Base-by-base conservation (phyloP, 1,139 yeast species). In the Hanseniaspora sp. region DNA sequence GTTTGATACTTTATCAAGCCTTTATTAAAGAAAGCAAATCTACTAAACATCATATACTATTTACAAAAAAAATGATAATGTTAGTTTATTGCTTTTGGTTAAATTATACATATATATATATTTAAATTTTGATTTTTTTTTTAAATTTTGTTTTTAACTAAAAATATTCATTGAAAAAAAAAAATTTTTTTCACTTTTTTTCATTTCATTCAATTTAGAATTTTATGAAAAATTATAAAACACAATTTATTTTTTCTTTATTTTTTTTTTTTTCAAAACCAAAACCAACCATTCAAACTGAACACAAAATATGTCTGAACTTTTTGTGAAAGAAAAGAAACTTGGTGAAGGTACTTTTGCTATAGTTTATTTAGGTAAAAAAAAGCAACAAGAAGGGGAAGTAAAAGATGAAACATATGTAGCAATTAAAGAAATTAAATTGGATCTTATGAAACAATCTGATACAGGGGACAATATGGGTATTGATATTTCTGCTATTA, bases 311-410 rank as follows among this genome's bases (percentile, higher is more conserved):
- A 43, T 46, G 23, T 33, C 48, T 1, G 54, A 51, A 8, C 23
- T 39, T 9, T 54, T 49, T 13, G 33, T 43, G 1, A 54, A 54
- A 68, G 95, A 86, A 57, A 80, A 78, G 61, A 90, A 90, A 67
- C 96, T 92, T 31, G 98, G 98, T 65, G 99, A 94, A 71, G 99
- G 99, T 70, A 94, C 99, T 0, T 94, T 92, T 73, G 99, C 98
- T 47, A 95, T 90, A 56, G 99, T 94, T 2, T 92, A 85, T 64
- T 74, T 92, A 17, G 97, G 96, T 0, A 77, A 76, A 56, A 83
- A 81, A 61, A 62, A 76, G 29, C 69, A 78, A 41, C 60, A 61
- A 1, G 70, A 72, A 17, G 70, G 92, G 54, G 30, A 44, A 31
- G 15, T 9, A 9, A 15, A 34, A 17, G 42, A 39, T 35, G 47